A percentile compares a stretch with the other conserved stretches of the same genome.
phyloP scores from a whole-genome alignment of 768 basidiomycete genomes.

The Termitomyces sp. region DNA sequence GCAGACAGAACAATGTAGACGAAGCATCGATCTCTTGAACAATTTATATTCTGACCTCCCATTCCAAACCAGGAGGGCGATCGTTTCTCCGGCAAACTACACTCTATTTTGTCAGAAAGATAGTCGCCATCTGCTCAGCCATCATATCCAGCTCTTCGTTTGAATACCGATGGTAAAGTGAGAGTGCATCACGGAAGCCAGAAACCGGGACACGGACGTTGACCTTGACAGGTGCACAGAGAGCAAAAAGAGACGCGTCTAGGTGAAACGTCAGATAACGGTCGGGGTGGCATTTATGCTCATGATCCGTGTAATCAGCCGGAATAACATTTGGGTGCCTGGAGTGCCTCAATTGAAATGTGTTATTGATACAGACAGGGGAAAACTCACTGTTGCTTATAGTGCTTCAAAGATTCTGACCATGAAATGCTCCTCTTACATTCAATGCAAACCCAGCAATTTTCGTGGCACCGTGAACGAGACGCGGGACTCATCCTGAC shows the following conservation, averaged over 20 bases:
- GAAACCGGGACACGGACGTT: neutral
- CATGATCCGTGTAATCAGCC: neutral
- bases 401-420: neutral
- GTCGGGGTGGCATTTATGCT: neutral
- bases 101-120: neutral
- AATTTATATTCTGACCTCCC: neutral
- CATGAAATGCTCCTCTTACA: slow-evolving; percentile 7
- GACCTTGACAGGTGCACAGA: slow-evolving; percentile 1
- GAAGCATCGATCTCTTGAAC: neutral
- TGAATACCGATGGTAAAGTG: neutral
- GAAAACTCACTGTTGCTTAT: neutral
- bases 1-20: neutral
- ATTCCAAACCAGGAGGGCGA: neutral
- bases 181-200: slow-evolving; percentile 6
- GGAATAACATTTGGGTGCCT: slow-evolving; percentile 4
- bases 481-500: slow-evolving; percentile 3
- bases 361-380: neutral
- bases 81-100: neutral
- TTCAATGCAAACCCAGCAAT: slow-evolving; percentile 4
- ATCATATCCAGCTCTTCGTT: neutral
- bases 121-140: neutral
- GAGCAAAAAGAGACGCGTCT: neutral
- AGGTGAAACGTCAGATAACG: slow-evolving; percentile 3
- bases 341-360: neutral
- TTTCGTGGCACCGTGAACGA: neutral